A percentile compares a stretch with the other conserved stretches of the same genome.
These are phyloP conservation scores for Candida rishiriensis DNA, from an alignment of 805 yeast genomes.

Conservation along the genomic window DNA sequence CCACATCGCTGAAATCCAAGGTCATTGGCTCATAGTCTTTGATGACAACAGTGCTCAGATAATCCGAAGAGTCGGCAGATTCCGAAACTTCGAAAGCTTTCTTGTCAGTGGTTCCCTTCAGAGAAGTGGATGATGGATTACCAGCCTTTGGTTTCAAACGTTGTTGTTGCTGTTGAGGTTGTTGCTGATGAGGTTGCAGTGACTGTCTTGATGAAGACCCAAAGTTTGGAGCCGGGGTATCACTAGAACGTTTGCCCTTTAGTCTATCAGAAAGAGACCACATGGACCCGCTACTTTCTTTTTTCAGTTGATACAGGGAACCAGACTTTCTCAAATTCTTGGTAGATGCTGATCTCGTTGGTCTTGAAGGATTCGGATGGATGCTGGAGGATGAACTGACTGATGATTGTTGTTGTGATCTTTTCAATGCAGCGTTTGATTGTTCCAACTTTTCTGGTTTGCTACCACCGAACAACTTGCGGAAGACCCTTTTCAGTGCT, in stretches of 20 bases:
- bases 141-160: no score
- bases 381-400: not conserved
- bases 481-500: conserved; percentile 3
- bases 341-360: not conserved
- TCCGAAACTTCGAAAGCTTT: no score
- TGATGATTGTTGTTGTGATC: no score
- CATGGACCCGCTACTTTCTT: conserved; percentile 1
- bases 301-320: conserved; percentile 1
- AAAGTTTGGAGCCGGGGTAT: not conserved
- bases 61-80: no score
- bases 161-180: not conserved
- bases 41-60: no score
- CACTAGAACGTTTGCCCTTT: not conserved
- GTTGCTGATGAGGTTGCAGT: not conserved
- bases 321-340: no score
- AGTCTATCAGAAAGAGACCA: conserved; percentile 3
- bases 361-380: not conserved
- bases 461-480: conserved; percentile 5
- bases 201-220: not conserved
- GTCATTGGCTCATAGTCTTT: not conserved
- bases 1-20: conserved; percentile 8
- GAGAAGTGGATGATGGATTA: no score
- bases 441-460: not conserved
- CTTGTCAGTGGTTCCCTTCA: no score
- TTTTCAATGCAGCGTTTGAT: no score